Conservation (phyloP, 352 stramenopile species). For the Phytophthora chlamydospora region DNA sequence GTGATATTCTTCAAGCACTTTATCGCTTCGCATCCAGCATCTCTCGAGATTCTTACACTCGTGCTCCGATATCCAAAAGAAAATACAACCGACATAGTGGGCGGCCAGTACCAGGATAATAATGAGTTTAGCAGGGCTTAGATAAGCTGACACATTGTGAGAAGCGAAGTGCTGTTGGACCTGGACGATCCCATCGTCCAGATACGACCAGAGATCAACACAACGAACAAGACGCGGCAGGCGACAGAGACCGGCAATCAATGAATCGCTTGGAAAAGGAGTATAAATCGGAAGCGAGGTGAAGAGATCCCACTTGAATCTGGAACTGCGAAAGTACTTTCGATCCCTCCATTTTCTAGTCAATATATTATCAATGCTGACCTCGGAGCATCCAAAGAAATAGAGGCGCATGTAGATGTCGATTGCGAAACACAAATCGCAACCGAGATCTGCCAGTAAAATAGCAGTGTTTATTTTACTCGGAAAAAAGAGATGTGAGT, state of each 20-base stretch:
- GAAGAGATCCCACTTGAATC: slow-evolving; percentile 53
- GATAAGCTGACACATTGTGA: slow-evolving; percentile 59
- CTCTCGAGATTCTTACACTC: slow-evolving; percentile 52
- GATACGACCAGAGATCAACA: slow-evolving; percentile 35
- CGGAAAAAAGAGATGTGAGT: slow-evolving; percentile 31
- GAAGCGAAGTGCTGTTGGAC: slow-evolving; percentile 38
- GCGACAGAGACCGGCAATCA: slow-evolving; percentile 44
- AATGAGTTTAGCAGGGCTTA: slow-evolving; percentile 63
- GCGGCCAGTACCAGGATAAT: slow-evolving; percentile 63
- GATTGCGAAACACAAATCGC: slow-evolving; percentile 44
- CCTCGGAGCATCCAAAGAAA: slow-evolving; percentile 63
- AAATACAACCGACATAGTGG: slow-evolving; percentile 67
- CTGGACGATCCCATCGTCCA: slow-evolving; percentile 58
- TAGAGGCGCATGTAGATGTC: slow-evolving; percentile 74
- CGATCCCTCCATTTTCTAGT: slow-evolving; percentile 38
- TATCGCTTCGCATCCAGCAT: slow-evolving; percentile 68
- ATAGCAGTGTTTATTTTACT: slow-evolving; percentile 24
- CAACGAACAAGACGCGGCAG: slow-evolving; percentile 56
- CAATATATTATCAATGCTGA: slow-evolving; percentile 48
- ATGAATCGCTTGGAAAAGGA: slow-evolving; percentile 44
- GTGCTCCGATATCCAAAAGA: slow-evolving; percentile 67
- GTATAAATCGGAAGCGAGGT: slow-evolving; percentile 61
- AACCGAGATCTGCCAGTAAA: slow-evolving; percentile 34
- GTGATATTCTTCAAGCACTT: slow-evolving; percentile 65
- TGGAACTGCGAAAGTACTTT: slow-evolving; percentile 45